Evolutionary conservation across 2,329 filamentous ascomycete species (phyloP).

Genomic region (Botrytis elliptica): DNA sequence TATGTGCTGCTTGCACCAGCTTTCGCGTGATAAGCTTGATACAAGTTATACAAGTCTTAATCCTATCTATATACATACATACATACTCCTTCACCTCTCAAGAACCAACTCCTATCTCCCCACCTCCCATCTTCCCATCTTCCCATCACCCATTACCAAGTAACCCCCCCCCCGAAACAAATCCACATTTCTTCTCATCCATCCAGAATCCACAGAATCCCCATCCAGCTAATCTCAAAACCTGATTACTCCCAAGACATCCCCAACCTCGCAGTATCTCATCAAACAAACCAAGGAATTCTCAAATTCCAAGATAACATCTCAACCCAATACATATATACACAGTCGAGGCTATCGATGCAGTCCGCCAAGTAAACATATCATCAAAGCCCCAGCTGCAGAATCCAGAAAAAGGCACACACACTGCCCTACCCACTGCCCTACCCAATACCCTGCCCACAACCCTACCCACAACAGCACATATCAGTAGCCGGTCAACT

Average conservation of each 20-base stretch:
- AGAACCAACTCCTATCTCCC: background rate
- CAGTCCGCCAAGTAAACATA: background rate
- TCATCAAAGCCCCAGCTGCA: background rate
- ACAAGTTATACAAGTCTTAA: no score
- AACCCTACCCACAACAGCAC: no score
- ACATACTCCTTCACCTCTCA: background rate
- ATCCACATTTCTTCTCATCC: background rate
- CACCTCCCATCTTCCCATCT: background rate
- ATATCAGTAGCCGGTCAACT: no score
- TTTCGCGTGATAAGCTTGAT: no score
- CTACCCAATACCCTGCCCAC: no score
- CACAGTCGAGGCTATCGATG: background rate
- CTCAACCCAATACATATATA: background rate
- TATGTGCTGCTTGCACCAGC: no score
- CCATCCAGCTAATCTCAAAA: background rate
- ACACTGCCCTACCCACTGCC: no score
- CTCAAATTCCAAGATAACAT: background rate
- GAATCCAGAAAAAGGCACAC: background rate
- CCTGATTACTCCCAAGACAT: no score
- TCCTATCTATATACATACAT: background rate
- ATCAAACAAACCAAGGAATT: background rate
- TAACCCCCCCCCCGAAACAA: background rate
- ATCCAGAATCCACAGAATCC: background rate
- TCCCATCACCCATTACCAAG: background rate
- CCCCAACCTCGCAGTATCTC: accelerated